Conservation (phyloP, 2,329 filamentous ascomycete genomes). For the Sphaerulina vaccinii region DNA sequence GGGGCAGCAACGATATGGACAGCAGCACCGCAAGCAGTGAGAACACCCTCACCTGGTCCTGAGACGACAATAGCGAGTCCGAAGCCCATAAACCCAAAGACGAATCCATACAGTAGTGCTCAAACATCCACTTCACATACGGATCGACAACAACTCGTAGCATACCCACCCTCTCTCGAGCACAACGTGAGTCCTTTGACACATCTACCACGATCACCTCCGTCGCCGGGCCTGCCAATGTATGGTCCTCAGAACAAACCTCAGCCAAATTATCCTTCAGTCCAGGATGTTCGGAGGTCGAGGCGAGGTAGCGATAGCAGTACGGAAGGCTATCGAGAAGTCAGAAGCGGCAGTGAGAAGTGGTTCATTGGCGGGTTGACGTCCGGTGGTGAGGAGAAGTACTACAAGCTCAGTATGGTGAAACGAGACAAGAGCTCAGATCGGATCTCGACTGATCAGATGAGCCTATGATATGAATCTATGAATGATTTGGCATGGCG, state of each 20-base stretch:
- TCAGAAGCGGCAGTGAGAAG: conserved; percentile 70
- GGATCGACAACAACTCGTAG: conserved; percentile 42
- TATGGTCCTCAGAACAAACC: conserved; percentile 39
- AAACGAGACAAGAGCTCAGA: conserved; percentile 71
- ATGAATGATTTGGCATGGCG: neutral
- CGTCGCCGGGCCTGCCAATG: conserved; percentile 35
- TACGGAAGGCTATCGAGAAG: conserved; percentile 72
- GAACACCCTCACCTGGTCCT: conserved; percentile 22
- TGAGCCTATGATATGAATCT: conserved; percentile 66
- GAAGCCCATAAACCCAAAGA: conserved; percentile 51
- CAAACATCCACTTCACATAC: conserved; percentile 34
- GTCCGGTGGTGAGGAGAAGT: conserved; percentile 73
- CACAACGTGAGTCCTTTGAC: conserved; percentile 40
- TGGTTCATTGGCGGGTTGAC: conserved; percentile 80
- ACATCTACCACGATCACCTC: conserved; percentile 39
- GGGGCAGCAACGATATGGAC: conserved; percentile 38
- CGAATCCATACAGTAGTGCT: conserved; percentile 32
- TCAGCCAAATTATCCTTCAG: conserved; percentile 35
- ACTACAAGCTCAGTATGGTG: conserved; percentile 77
- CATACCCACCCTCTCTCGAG: conserved; percentile 37
- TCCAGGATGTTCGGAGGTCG: conserved; percentile 34
- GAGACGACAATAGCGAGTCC: conserved; percentile 38
- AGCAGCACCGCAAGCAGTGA: conserved; percentile 23
- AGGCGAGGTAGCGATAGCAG: conserved; percentile 72
- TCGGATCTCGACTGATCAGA: conserved; percentile 68